Percentiles rank a stretch among this genome's conserved stretches.
These are phyloP conservation scores for Pythium scleroteichum DNA, from an alignment of 352 stramenopile species.

Conservation along the genomic window DNA sequence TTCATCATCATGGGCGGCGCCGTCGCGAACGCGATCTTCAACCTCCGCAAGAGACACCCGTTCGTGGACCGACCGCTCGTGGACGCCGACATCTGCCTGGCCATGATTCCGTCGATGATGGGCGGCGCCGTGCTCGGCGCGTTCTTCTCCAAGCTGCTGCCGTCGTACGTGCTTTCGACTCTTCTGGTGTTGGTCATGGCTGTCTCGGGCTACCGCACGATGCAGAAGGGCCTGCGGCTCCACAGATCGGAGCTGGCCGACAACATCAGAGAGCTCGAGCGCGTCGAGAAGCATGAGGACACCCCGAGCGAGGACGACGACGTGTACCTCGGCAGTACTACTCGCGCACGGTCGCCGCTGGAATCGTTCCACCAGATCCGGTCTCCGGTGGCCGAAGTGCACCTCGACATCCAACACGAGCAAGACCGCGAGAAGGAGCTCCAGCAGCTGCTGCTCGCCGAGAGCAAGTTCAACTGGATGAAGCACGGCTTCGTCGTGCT, in stretches of 20 bases:
- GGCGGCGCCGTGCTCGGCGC: constrained; percentile 54
- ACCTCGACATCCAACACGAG: not conserved
- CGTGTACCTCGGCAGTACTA: too few species aligned
- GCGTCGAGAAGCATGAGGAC: constrained; percentile 2
- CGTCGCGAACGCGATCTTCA: constrained; percentile 64
- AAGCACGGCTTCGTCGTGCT: constrained; percentile 23
- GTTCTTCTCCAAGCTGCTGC: constrained; percentile 59
- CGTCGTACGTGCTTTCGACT: constrained; percentile 58
- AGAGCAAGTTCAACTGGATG: constrained; percentile 14
- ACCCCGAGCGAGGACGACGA: constrained; percentile 9
- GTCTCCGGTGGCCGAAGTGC: constrained; percentile 11
- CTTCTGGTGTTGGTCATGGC: constrained; percentile 56
- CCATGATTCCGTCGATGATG: constrained; percentile 68
- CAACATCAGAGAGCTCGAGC: constrained; percentile 17
- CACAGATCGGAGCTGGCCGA: constrained; percentile 38
- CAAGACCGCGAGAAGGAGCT: not conserved
- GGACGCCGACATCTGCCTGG: constrained; percentile 51
- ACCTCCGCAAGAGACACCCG: constrained; percentile 61
- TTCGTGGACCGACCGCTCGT: constrained; percentile 55
- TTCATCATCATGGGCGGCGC: constrained; percentile 65
- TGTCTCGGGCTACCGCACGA: constrained; percentile 35
- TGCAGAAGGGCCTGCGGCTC: constrained; percentile 34
- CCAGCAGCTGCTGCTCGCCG: not conserved
- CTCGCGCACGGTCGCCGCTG: not conserved
- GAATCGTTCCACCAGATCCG: constrained; percentile 13